Evolutionary conservation across 2,329 filamentous ascomycete genomes (phyloP).

Genomic region (Penicillium sp.): DNA sequence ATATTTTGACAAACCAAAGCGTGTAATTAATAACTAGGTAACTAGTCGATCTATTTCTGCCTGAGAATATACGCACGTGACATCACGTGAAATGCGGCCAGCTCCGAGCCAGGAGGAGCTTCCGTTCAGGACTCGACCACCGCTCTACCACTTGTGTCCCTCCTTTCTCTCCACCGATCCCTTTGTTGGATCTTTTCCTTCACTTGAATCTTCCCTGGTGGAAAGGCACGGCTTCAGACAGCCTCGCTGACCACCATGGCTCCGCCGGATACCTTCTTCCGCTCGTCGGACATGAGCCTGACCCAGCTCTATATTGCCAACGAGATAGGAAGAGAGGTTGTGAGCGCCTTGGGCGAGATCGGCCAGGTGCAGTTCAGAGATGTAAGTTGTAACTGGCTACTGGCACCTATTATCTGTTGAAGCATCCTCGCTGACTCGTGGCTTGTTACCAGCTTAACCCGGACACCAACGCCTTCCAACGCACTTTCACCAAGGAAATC

Average conservation of each 20-base stretch:
- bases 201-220: conserved; percentile 14
- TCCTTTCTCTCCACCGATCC: conserved; percentile 13
- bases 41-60: too few relatives aligned
- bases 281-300: conserved; percentile 99
- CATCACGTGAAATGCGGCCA: conserved; percentile 22
- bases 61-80: neutral
- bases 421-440: conserved; percentile 16
- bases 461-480: conserved; percentile 88
- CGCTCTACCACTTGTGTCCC: conserved; percentile 14
- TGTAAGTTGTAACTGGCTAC: conserved; percentile 66
- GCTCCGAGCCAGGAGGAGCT: conserved; percentile 14
- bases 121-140: neutral
- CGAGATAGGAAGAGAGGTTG: conserved; percentile 96
- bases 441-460: conserved; percentile 68
- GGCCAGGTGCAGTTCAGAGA: conserved; percentile 96
- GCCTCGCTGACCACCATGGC: conserved; percentile 49
- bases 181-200: conserved; percentile 3
- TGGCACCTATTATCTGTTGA: neutral
- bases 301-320: conserved; percentile 99
- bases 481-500: conserved; percentile 97
- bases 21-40: too few relatives aligned
- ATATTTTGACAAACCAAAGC: too few relatives aligned
- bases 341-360: conserved; percentile 92
- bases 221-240: conserved; percentile 21
- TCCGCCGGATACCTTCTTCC: conserved; percentile 89